phyloP scores from a whole-genome alignment of 345 rosid species.

The Brassica cretica region DNA sequence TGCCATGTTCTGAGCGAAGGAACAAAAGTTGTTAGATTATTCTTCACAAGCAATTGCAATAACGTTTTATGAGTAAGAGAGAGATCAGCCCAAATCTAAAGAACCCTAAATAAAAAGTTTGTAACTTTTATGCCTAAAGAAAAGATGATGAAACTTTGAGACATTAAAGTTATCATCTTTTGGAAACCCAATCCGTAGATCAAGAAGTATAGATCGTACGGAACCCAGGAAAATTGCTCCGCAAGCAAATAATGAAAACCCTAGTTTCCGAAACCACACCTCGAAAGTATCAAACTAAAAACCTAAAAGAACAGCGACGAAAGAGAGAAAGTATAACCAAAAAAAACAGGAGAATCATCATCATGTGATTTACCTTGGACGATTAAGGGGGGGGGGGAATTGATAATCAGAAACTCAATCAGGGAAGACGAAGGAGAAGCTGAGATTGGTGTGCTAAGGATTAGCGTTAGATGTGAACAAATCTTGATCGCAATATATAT shows the following conservation, averaged over 20 bases:
- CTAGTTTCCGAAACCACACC: not conserved
- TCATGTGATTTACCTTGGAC: constrained; percentile 6
- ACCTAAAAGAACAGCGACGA: not conserved
- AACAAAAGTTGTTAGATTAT: not conserved
- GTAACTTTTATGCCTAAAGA: too few species aligned
- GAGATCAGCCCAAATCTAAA: not conserved
- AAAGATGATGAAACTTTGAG: not conserved
- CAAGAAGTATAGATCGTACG: not conserved
- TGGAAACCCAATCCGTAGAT: not conserved
- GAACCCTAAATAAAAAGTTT: not conserved
- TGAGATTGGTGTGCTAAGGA: not conserved
- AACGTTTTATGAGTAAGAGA: not conserved
- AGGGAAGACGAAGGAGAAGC: not conserved
- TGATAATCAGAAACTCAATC: not conserved
- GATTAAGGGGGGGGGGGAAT: not conserved
- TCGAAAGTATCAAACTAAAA: not conserved
- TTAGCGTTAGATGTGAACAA: not conserved
- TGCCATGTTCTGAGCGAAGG: constrained; percentile 8
- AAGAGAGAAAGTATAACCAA: too few species aligned
- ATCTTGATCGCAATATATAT: not conserved
- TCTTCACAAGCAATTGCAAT: not conserved
- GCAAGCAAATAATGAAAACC: constrained; percentile 3
- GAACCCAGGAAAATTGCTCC: not conserved
- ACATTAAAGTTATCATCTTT: not conserved
- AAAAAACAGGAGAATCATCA: not conserved